Conservation (phyloP, 2,329 filamentous ascomycete species). For the Fusarium austroafricanum region DNA sequence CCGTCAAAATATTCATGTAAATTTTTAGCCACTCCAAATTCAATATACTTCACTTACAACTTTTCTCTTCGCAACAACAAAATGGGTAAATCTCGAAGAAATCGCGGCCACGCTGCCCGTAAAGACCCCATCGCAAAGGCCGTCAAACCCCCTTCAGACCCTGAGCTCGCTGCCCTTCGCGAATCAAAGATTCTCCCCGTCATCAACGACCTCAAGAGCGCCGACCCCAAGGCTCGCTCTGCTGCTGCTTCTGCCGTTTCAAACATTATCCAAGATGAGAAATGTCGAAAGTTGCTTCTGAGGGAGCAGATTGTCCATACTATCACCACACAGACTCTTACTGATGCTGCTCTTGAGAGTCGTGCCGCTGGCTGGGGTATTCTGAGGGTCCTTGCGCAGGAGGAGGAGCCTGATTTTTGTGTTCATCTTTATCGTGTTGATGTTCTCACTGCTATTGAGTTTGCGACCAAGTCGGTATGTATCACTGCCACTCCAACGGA, state of each 20-base stretch:
- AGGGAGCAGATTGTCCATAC: conserved; percentile 74
- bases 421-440: conserved; percentile 73
- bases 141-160: conserved; percentile 71
- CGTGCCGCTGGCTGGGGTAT: conserved; percentile 76
- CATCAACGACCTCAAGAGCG: conserved; percentile 68
- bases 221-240: conserved; percentile 69
- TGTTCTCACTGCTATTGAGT: conserved; percentile 69
- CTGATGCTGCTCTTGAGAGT: conserved; percentile 71
- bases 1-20: conserved; percentile 37
- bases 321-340: conserved; percentile 72
- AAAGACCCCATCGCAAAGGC: conserved; percentile 67
- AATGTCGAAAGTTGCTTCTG: conserved; percentile 72
- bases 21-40: conserved; percentile 26
- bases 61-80: not conserved
- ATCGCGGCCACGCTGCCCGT: conserved; percentile 61
- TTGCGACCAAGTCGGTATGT: conserved; percentile 65
- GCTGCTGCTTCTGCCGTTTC: conserved; percentile 69
- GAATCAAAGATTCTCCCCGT: conserved; percentile 73
- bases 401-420: conserved; percentile 75
- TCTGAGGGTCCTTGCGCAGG: conserved; percentile 68
- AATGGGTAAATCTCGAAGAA: conserved; percentile 72
- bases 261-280: conserved; percentile 70
- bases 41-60: not conserved
- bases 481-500: not conserved
- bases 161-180: conserved; percentile 71